Base-by-base conservation (phyloP, 129 eudicot genomes). In the Centaurea solstitialis region DNA sequence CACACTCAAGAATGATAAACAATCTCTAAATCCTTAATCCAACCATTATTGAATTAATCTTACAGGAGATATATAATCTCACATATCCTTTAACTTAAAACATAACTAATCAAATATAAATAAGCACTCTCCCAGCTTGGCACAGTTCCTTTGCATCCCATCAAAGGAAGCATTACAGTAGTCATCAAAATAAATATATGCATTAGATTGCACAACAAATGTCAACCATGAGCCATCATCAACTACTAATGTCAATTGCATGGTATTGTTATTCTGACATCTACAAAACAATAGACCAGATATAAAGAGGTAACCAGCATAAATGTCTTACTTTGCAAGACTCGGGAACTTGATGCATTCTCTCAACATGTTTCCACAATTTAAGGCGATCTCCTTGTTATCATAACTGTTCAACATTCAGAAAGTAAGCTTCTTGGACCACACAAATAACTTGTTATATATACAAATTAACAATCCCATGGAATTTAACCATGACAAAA, bases 371-470 rank as follows among this genome's bases (percentile, higher is more conserved):
- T 82, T 89, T 75, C 99, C 99, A 83, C 95, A 82, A 86, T 90
- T 88, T 87, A 93, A 84, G 67, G 99, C 98, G 78, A 91, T 90
- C 73, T 96, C 99, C 91, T 91, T 96, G 91, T 96, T 96, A 83
- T 96, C 99, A 38, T 93, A 96, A 87, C 99, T 96, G 98, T 81
- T 78, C 68, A 77, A 77, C 71, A 68, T 80, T 83, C 50, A 77
- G 59, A 30, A 45, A 28, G 75, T 81, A 21, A 45, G 69, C n/a
- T 35, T 79, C 43, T 64, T 64, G 68, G 8, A 64, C 67, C 17
- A n/a, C 23, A 20, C 68, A 78, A 73, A 65, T 65, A 73, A 28
- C 35, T 41, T 7, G 15, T 23, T 20, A 6, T 15, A 65, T 65
- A 6, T 64, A 62, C 62, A 72, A 13, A 53, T 11, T 64, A 62